Evolutionary conservation across 2,329 filamentous ascomycete genomes (phyloP).

Genomic region (Clathrospora elynae): DNA sequence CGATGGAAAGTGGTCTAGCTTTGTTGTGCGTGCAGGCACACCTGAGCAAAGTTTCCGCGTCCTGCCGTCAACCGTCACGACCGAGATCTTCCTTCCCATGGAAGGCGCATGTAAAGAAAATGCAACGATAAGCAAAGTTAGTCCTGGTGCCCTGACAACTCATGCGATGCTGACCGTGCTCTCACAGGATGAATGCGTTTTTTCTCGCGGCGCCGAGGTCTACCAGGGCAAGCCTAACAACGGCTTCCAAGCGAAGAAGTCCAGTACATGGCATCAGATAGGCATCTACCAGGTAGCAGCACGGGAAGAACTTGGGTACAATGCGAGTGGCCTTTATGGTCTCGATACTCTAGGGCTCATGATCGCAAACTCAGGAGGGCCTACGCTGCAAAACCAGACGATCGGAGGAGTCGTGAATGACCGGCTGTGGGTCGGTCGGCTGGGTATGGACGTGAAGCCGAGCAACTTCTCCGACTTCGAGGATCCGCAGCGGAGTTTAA

Average conservation of each 20-base stretch:
- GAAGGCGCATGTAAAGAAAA: slow-evolving; percentile 12
- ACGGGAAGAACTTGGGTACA: slow-evolving; percentile 18
- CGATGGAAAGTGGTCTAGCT: slow-evolving; percentile 34
- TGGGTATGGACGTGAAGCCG: slow-evolving; percentile 53
- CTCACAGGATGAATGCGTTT: slow-evolving; percentile 12
- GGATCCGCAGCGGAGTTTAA: slow-evolving; percentile 17
- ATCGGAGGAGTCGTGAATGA: slow-evolving; percentile 19
- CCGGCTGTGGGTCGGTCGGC: slow-evolving; percentile 24
- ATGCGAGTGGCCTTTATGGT: slow-evolving; percentile 24
- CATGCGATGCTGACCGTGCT: neutral
- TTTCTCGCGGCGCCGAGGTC: slow-evolving; percentile 16
- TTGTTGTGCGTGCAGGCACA: slow-evolving; percentile 34
- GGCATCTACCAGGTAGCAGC: slow-evolving; percentile 18
- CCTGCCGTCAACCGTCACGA: slow-evolving; percentile 25
- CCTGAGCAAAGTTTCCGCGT: slow-evolving; percentile 38
- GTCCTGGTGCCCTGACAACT: no score
- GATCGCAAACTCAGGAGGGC: slow-evolving; percentile 37
- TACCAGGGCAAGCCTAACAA: slow-evolving; percentile 16
- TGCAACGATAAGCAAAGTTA: slow-evolving; percentile 1
- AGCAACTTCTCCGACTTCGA: slow-evolving; percentile 56
- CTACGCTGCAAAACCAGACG: slow-evolving; percentile 15
- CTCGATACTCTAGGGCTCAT: slow-evolving; percentile 23
- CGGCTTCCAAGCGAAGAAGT: slow-evolving; percentile 18
- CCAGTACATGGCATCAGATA: slow-evolving; percentile 24
- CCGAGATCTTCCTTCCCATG: slow-evolving; percentile 21